phyloP scores from a whole-genome alignment of 2,329 filamentous ascomycete species.

The Xylariomycetidae sp. region DNA sequence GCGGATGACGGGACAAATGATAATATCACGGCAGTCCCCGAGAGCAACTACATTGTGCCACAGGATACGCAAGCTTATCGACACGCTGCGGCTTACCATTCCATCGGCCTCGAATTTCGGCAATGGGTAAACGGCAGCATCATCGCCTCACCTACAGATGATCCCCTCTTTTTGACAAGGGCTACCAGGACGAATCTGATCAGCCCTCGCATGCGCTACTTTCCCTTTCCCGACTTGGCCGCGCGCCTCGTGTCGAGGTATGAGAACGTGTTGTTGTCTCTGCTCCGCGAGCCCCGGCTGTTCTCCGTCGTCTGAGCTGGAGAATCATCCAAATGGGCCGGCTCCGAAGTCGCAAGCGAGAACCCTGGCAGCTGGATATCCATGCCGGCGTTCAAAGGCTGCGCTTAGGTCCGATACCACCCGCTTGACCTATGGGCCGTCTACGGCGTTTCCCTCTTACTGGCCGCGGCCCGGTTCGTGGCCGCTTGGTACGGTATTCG shows the following conservation, averaged over 20 bases:
- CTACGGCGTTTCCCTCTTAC: conserved; percentile 27
- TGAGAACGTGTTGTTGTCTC: too few species aligned
- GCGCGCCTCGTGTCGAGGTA: too few species aligned
- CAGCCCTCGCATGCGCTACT: conserved; percentile 27
- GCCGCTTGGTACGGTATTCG: too few species aligned
- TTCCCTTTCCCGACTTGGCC: conserved; percentile 24
- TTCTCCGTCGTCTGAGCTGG: too few species aligned
- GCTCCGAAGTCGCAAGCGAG: too few species aligned
- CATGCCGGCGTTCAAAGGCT: too few species aligned
- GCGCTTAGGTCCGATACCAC: conserved; percentile 29
- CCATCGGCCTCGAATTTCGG: conserved; percentile 29
- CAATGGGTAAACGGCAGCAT: conserved; percentile 29
- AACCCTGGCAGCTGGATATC: too few species aligned
- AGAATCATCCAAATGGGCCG: too few species aligned
- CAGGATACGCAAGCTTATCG: conserved; percentile 23
- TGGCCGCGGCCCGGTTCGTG: conserved; percentile 24
- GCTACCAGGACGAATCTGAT: conserved; percentile 40
- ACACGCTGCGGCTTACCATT: conserved; percentile 29
- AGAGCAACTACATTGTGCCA: conserved; percentile 27
- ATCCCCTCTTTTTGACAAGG: conserved; percentile 25
- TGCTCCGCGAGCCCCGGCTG: too few species aligned
- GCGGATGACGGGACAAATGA: conserved; percentile 33
- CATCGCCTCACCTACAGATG: conserved; percentile 18
- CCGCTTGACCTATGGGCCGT: conserved; percentile 32
- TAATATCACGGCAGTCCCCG: conserved; percentile 27